Evolutionary conservation across 2,329 filamentous ascomycete species (phyloP), one percentile per base, ranked within the genome.

Genomic region (Fusarium piperis): DNA sequence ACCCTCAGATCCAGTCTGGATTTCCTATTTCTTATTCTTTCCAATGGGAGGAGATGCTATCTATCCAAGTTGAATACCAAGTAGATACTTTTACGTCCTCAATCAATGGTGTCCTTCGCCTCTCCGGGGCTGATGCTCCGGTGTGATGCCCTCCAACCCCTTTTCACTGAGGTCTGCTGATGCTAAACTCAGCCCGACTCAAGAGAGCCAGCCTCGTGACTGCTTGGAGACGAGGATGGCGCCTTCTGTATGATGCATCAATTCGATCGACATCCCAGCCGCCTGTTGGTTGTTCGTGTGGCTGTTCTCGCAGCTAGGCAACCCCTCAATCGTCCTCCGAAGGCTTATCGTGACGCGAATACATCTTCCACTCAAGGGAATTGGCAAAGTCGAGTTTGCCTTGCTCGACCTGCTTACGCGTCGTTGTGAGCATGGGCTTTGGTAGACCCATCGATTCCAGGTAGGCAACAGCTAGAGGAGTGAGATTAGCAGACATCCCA

Each of bases 361-460:
- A 91, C 85, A 89, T 88, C 78, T 87, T 87, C 80, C 88, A 90
- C 79, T 91, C 89, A 6, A 86, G 80, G 11, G 85, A 85, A 48
- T 83, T 88, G 67, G 85, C 85, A 76, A 89, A 88, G 72, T 88
- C 86, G 33, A 91, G 81, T 79, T 88, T 89, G 56, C 88, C 87
- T 74, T 84, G 82, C 81, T 91, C 89, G 51, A 91, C 88, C 75
- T 91, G 86, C 68, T 87, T 86, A 59, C 89, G 82, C 3, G 89
- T 91, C 4, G 84, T 85, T 2, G 83, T 81, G 48, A 90, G 82
- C 83, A 90, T 87, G 26, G 88, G 87, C 75, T 87, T 84, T 0
- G 89, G 88, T n/a, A 92, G 81, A 56, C 89, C 90, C 90, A 91
- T 92, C 6, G 88, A 90, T 77, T 90, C 87, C 57, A 92, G 82